Evolutionary conservation across 176 grass and related monocot genomes (phyloP).

Genomic region (Avena atlantica): DNA sequence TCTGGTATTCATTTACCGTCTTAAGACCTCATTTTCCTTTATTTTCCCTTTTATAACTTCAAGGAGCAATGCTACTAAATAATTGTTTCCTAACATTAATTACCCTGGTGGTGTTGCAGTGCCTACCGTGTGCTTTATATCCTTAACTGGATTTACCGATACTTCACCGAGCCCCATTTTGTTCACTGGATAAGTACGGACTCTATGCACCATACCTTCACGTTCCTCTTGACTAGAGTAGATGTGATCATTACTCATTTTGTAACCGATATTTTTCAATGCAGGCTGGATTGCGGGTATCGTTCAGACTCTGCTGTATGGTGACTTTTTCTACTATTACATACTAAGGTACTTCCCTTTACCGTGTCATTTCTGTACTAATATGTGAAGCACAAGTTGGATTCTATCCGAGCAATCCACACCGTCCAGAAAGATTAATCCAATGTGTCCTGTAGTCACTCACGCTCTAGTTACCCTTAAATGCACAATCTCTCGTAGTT

Average conservation of each 20-base stretch:
- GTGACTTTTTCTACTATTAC: constrained; percentile 98
- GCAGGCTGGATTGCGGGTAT: constrained; percentile 88
- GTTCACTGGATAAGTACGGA: constrained; percentile 95
- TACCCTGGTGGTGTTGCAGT: constrained; percentile 61
- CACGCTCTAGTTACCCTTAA: too few relatives aligned
- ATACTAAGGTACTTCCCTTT: constrained; percentile 72
- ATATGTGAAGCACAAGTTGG: background rate
- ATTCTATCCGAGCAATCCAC: background rate
- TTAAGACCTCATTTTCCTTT: background rate
- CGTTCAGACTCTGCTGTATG: constrained; percentile 86
- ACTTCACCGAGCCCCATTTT: constrained; percentile 85
- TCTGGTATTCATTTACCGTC: constrained; percentile 1
- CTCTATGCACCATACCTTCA: background rate
- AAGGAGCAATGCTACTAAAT: background rate
- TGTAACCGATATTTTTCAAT: background rate
- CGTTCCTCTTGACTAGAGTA: background rate
- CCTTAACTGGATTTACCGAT: constrained; percentile 90
- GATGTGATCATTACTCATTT: constrained; percentile 5
- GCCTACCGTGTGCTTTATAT: constrained; percentile 92
- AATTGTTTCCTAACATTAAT: constrained; percentile 24
- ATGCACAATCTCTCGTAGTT: too few relatives aligned
- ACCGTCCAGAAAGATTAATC: background rate
- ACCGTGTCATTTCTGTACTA: background rate
- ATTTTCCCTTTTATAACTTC: constrained; percentile 19
- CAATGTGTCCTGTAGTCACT: background rate